Base-by-base conservation (phyloP, 768 basidiomycete species). In the Boletus vermiculosoides region DNA sequence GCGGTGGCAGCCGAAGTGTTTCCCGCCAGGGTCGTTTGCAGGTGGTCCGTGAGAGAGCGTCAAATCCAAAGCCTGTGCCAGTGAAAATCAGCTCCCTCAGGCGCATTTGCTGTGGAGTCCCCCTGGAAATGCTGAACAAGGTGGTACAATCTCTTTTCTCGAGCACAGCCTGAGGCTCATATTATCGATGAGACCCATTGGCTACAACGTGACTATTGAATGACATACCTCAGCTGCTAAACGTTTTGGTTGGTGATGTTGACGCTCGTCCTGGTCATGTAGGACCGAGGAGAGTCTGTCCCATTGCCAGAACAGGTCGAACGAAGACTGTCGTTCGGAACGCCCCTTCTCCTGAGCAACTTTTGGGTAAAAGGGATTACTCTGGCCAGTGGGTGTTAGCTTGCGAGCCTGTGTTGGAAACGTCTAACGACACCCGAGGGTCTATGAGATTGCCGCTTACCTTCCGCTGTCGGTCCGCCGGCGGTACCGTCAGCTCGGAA, bases 281-380 rank as follows among this genome's bases (percentile, higher is more conserved):
- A 54, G 44, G 31, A 61, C 54, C 9, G 67, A 67, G 31, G 72
- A 71, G 54, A 77, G 67, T 15, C 39, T 64, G 39, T 57, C 66
- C 50, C 61, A 67, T 44, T 60, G 63, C 78, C 78, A 79, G 58
- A 63, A 73, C 37, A 77, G 63, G 58, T 79, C 78, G 25, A 65
- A 65, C n/a, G 68, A 76, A 22, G 55, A 58, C 53, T 52, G 65
- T 47, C 75, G 66, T 58, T 73, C 68, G 10, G 69, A 67, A 41
- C 41, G 56, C 48, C 71, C 75, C 56, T 73, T 77, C 34, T 64
- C 63, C 56, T 78, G 77, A 16, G 77, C 77, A 51, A 79, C 74
- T 53, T 66, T 73, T 30, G 78, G 78, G 54, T 78, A 79, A 22
- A 67, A 63, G 13, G 73, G 50, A 54, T 63, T 69, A 49, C 56